A percentile compares a stretch with the other conserved stretches of the same genome.
These are phyloP conservation scores for Saccharomycopsis fermentans DNA, from an alignment of 805 yeast species.

Conservation along the genomic window DNA sequence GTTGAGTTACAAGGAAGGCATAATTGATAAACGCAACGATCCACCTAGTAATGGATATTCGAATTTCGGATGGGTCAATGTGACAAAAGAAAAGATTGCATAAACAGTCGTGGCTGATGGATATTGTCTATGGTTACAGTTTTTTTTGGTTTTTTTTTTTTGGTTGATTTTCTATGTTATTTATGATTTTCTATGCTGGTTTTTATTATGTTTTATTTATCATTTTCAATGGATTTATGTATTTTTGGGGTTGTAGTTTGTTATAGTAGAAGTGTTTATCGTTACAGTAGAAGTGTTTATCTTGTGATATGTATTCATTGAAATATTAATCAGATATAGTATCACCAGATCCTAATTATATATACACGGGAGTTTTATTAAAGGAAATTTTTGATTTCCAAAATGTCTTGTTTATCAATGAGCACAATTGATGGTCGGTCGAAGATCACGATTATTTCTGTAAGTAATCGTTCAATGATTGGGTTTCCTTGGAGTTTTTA, in stretches of 20 bases:
- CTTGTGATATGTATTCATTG: no score
- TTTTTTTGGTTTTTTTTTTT: neutral
- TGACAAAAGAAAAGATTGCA: constrained; percentile 10
- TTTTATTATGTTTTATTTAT: neutral
- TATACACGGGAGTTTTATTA: neutral
- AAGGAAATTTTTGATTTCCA: neutral
- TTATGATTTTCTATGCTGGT: no score
- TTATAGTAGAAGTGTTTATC: no score
- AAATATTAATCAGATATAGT: neutral
- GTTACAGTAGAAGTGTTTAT: no score
- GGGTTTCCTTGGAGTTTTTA: constrained; percentile 26
- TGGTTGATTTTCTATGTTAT: neutral
- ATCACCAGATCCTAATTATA: neutral
- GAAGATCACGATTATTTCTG: neutral
- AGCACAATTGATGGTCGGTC: no score
- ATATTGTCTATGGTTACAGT: no score
- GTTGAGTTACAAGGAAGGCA: neutral
- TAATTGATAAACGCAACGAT: neutral
- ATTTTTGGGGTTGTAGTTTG: no score
- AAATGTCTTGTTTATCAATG: no score
- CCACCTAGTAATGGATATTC: neutral
- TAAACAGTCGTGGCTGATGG: neutral
- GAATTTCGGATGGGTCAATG: constrained; percentile 15
- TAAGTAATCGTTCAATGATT: neutral
- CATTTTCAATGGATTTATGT: constrained; percentile 2